Evolutionary conservation across 306 rosid genomes (phyloP).

Genomic region (Gastrolobium villosum): DNA sequence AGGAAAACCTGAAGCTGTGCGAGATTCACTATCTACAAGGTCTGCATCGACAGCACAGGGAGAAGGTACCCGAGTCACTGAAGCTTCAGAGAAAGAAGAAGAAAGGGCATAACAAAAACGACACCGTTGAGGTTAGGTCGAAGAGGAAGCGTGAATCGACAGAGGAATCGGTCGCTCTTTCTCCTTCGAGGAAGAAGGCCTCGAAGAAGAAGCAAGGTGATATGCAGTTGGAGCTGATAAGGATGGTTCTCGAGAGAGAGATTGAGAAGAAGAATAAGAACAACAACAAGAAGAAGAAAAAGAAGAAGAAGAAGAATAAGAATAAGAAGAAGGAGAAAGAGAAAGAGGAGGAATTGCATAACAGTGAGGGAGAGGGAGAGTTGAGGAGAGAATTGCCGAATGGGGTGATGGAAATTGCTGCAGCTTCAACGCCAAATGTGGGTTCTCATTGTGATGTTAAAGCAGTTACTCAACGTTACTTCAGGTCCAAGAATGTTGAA

Average conservation of each 20-base stretch:
- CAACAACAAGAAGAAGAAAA: conserved; percentile 33
- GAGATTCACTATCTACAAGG: conserved; percentile 93
- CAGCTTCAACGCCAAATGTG: conserved; percentile 70
- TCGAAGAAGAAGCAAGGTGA: conserved; percentile 63
- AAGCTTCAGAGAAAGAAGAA: conserved; percentile 72
- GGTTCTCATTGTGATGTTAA: conserved; percentile 62
- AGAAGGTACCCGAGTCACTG: conserved; percentile 89
- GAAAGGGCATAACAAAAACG: conserved; percentile 49
- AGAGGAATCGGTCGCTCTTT: conserved; percentile 28
- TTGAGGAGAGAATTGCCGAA: conserved; percentile 84
- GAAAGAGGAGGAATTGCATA: conserved; percentile 53
- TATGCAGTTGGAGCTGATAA: conserved; percentile 81
- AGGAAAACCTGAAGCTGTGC: conserved; percentile 86
- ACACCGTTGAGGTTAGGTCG: conserved; percentile 65
- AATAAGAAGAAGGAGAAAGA: conserved; percentile 39
- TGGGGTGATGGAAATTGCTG: conserved; percentile 89
- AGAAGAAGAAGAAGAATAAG: conserved; percentile 57
- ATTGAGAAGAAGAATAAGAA: conserved; percentile 68
- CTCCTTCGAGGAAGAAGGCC: conserved; percentile 38
- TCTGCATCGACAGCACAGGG: conserved; percentile 80
- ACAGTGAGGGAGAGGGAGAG: conserved; percentile 60
- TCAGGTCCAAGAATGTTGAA: conserved; percentile 93
- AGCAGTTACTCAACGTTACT: conserved; percentile 61
- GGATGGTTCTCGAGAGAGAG: conserved; percentile 87
- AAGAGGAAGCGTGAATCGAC: conserved; percentile 60